Evolutionary conservation across 2,329 filamentous ascomycete genomes (phyloP).

Genomic region (Sporothrix euskadiensis): DNA sequence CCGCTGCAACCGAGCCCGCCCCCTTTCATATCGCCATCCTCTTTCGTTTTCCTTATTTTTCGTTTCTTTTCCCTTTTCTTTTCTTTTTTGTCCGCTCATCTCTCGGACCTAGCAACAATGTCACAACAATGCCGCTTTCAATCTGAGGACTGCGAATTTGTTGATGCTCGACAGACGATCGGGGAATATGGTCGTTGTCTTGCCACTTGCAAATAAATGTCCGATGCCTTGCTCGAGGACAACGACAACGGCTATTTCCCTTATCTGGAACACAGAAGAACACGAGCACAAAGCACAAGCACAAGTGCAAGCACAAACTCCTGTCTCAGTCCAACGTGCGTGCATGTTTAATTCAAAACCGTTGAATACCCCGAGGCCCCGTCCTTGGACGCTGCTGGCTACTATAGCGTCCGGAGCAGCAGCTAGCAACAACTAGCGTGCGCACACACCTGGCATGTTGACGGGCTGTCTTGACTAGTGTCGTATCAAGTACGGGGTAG

Average conservation of each 20-base stretch:
- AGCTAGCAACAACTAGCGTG: conserved; percentile 7
- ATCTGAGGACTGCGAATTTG: background rate
- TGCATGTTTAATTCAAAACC: background rate
- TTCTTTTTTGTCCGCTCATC: background rate
- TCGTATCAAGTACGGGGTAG: conserved; percentile 3
- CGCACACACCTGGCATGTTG: background rate
- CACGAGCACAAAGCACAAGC: background rate
- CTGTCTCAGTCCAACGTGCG: conserved; percentile 9
- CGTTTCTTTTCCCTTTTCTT: background rate
- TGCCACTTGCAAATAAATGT: background rate
- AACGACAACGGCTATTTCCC: background rate
- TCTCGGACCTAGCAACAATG: background rate
- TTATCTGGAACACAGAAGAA: conserved; percentile 3
- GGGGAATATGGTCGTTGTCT: background rate
- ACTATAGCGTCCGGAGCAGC: background rate
- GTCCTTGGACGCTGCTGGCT: background rate
- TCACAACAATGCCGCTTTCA: background rate
- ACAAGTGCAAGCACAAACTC: background rate
- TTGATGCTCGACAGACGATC: background rate
- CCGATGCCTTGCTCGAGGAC: background rate
- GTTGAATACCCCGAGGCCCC: background rate
- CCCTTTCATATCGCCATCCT: background rate
- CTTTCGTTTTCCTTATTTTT: background rate
- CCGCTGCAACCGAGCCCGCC: conserved; percentile 8
- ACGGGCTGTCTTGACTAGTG: conserved; percentile 5